Percentiles rank a stretch among this genome's conserved stretches.
These are phyloP conservation scores for Brassica cretica DNA, from an alignment of 345 rosid genomes.

Conservation along the genomic window DNA sequence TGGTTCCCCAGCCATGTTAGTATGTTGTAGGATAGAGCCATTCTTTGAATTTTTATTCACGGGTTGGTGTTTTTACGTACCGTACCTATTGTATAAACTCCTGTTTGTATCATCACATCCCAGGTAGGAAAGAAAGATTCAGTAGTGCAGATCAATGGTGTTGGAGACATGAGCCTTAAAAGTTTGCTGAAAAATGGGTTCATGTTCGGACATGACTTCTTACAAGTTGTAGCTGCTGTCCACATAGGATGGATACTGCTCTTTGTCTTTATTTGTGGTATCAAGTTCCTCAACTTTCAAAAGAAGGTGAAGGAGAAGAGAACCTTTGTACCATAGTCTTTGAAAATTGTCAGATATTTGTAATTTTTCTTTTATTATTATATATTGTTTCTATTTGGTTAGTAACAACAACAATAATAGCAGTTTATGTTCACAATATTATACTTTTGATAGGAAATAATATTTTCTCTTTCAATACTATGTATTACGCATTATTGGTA, in stretches of 20 bases:
- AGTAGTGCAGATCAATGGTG: too few relatives aligned
- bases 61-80: too few relatives aligned
- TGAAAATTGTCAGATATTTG: background rate
- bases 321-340: background rate
- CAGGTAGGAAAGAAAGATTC: too few relatives aligned
- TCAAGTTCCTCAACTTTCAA: conserved; percentile 63
- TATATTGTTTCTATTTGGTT: background rate
- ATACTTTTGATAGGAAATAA: too few relatives aligned
- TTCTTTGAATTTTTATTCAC: too few relatives aligned
- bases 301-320: conserved; percentile 2
- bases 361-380: conserved; percentile 6
- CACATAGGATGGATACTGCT: conserved; percentile 53
- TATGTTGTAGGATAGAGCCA: background rate
- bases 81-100: too few relatives aligned
- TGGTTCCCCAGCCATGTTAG: conserved; percentile 5
- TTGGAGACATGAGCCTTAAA: conserved; percentile 31
- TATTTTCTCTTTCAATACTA: too few relatives aligned
- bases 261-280: conserved; percentile 47
- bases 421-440: too few relatives aligned
- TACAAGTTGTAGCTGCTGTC: conserved; percentile 57
- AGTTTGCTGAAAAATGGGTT: conserved; percentile 45
- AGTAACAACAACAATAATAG: too few relatives aligned
- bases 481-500: too few relatives aligned
- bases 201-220: conserved; percentile 46
- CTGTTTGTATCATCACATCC: too few relatives aligned